These are phyloP conservation scores for Gonapodya sp. DNA, from an alignment of 192 early-diverging fungal species.

Conservation along the genomic window DNA sequence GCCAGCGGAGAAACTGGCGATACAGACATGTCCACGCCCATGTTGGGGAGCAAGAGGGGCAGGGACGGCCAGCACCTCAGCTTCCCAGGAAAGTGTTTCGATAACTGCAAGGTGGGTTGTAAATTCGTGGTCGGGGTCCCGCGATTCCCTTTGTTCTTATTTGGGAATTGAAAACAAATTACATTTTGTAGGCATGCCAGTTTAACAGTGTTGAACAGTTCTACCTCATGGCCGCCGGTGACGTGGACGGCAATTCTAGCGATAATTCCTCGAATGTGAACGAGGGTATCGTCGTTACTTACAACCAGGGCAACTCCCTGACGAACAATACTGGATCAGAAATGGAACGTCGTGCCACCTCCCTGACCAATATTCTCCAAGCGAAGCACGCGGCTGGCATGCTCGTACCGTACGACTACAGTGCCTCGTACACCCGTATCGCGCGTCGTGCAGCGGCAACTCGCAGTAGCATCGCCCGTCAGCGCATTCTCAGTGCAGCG, in stretches of 20 bases:
- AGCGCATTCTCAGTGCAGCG: neutral
- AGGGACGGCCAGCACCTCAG: neutral
- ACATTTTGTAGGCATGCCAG: neutral
- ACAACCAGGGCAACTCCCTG: neutral
- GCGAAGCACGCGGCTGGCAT: conserved; percentile 93
- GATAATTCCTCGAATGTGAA: neutral
- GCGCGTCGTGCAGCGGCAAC: conserved; percentile 73
- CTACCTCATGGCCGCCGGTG: conserved; percentile 2
- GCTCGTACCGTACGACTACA: conserved; percentile 93
- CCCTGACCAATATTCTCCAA: conserved; percentile 33
- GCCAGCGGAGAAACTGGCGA: neutral
- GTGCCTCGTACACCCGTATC: conserved; percentile 77
- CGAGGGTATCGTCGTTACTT: neutral
- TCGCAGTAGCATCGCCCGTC: neutral
- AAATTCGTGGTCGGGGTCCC: too few relatives aligned
- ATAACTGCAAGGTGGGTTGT: neutral
- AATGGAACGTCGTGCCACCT: neutral
- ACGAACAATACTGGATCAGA: neutral
- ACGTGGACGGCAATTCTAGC: neutral
- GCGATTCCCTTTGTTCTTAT: too few relatives aligned
- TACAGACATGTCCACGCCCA: neutral
- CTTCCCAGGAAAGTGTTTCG: neutral
- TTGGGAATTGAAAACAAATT: too few relatives aligned
- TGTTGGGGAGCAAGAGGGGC: neutral
- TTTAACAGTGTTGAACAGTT: neutral